Evolutionary conservation across 2,329 filamentous ascomycete species (phyloP).

Genomic region (Fusarium sarcochroum): DNA sequence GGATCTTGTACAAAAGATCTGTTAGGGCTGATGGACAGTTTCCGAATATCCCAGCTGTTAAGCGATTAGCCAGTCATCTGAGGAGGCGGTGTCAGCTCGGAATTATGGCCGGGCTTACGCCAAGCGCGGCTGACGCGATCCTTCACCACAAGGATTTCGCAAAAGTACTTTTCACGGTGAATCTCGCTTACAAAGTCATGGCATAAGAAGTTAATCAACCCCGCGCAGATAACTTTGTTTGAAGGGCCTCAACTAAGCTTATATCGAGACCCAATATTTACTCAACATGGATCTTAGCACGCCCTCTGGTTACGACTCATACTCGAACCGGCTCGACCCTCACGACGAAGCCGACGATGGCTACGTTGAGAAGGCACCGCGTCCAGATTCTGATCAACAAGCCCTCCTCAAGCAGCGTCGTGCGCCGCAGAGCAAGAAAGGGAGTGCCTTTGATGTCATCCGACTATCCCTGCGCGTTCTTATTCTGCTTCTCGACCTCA

Average conservation of each 20-base stretch:
- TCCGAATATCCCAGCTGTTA: background rate
- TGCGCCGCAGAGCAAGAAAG: background rate
- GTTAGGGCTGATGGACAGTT: slow-evolving; percentile 5
- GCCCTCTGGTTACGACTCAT: slow-evolving; percentile 14
- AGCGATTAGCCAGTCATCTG: background rate
- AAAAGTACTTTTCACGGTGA: background rate
- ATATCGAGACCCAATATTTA: background rate
- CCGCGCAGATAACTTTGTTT: background rate
- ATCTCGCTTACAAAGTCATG: background rate
- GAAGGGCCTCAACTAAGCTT: background rate
- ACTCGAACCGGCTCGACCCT: slow-evolving; percentile 22
- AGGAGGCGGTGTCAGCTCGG: slow-evolving; percentile 1
- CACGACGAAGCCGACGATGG: slow-evolving; percentile 9
- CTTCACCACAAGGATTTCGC: background rate
- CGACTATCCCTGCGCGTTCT: slow-evolving; percentile 9
- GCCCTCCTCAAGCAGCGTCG: slow-evolving; percentile 5
- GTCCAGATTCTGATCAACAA: background rate
- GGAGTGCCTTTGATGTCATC: background rate
- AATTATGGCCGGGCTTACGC: background rate
- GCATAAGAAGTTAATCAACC: background rate
- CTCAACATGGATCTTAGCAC: slow-evolving; percentile 14
- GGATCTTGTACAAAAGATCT: background rate
- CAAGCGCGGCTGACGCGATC: slow-evolving; percentile 3
- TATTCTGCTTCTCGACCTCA: slow-evolving; percentile 9
- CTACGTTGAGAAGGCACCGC: background rate